phyloP scores from a whole-genome alignment of 176 grass and related monocot genomes.

The Pontederia crassipes region DNA sequence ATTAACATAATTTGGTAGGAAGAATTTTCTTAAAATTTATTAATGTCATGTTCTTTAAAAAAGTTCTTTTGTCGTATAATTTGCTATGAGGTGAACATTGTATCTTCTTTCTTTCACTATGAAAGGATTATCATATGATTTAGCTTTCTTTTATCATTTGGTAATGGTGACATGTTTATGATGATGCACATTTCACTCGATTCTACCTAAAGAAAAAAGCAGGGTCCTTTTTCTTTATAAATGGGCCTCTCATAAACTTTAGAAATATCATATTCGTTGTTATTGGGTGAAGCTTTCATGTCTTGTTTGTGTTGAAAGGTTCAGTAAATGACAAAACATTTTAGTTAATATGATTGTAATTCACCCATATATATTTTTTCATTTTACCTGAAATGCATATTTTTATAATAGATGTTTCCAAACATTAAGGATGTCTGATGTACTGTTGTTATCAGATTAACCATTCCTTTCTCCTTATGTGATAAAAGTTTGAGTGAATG shows the following conservation, averaged over 20 bases:
- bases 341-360: too few species aligned
- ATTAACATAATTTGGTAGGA: too few species aligned
- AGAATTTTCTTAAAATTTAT: too few species aligned
- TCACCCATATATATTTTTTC: too few species aligned
- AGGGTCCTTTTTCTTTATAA: neutral
- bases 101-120: too few species aligned
- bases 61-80: neutral
- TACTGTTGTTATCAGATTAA: neutral
- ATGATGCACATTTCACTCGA: too few species aligned
- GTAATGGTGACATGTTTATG: too few species aligned
- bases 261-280: constrained; percentile 20
- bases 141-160: too few species aligned
- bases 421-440: neutral
- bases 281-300: constrained; percentile 7
- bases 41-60: too few species aligned
- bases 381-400: too few species aligned
- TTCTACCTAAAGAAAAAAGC: neutral
- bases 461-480: neutral
- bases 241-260: neutral
- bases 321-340: neutral
- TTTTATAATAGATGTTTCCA: neutral
- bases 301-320: neutral
- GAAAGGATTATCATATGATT: too few species aligned
- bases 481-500: neutral
- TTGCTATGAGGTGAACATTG: too few species aligned